Conservation (phyloP, 805 yeast species). For the Brettanomyces sp. region DNA sequence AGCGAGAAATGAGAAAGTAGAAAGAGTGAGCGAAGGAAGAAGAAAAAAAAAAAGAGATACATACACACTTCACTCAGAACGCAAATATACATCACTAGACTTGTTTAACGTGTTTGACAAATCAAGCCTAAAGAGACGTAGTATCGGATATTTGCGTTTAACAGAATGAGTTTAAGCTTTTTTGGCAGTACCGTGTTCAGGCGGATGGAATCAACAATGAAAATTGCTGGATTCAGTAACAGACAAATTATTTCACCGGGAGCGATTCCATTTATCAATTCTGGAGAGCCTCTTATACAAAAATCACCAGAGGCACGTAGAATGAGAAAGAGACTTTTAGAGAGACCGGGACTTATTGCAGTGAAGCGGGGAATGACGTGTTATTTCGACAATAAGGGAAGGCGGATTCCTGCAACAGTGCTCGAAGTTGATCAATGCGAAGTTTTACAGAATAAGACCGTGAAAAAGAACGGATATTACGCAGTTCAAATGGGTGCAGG, state of each 20-base stretch:
- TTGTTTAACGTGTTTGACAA: too few relatives aligned
- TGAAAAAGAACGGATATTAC: conserved; percentile 65
- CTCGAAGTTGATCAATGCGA: conserved; percentile 83
- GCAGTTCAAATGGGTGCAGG: conserved; percentile 89
- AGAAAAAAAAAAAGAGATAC: too few relatives aligned
- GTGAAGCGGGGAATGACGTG: conserved; percentile 87
- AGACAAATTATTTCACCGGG: conserved; percentile 33
- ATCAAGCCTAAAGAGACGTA: too few relatives aligned
- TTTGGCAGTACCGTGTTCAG: too few relatives aligned
- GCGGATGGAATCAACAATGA: neutral
- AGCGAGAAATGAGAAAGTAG: too few relatives aligned
- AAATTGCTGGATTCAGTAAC: neutral
- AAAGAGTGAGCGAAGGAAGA: too few relatives aligned
- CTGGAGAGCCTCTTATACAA: conserved; percentile 42
- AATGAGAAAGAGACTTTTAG: conserved; percentile 59
- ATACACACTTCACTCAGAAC: too few relatives aligned
- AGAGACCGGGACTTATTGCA: conserved; percentile 79
- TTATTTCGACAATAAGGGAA: conserved; percentile 63
- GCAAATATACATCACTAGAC: too few relatives aligned
- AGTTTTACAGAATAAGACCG: conserved; percentile 65
- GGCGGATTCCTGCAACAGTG: conserved; percentile 73
- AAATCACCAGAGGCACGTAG: conserved; percentile 66
- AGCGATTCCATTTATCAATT: conserved; percentile 38
- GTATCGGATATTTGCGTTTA: too few relatives aligned
- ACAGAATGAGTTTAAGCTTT: too few relatives aligned